A percentile compares a stretch with the other conserved stretches of the same genome.
Conservation (phyloP, 805 yeast genomes). For the Saccharomycopsis schoenii region DNA sequence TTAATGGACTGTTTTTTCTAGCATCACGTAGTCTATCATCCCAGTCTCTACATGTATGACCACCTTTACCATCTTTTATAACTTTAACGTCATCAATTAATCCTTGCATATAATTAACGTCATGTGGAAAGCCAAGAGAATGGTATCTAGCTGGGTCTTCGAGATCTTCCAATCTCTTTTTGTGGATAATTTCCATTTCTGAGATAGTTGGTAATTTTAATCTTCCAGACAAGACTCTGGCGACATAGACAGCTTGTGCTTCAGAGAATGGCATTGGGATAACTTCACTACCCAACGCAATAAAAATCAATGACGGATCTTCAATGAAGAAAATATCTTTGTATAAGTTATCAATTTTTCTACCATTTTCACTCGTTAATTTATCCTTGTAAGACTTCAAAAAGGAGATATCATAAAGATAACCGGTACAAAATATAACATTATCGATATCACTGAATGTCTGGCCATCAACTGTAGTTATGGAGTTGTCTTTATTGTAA, state of each 20-base stretch:
- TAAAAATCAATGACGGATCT: conserved; percentile 56
- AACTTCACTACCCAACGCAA: conserved; percentile 52
- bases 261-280: conserved; percentile 55
- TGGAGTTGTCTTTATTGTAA: conserved; percentile 19
- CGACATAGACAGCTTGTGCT: conserved; percentile 54
- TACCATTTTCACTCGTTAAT: conserved; percentile 28
- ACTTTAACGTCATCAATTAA: conserved; percentile 9
- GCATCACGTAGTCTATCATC: not conserved
- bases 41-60: not conserved
- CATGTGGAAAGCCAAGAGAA: conserved; percentile 12
- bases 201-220: conserved; percentile 34
- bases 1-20: not conserved
- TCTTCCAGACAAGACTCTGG: conserved; percentile 51
- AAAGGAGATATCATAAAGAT: conserved; percentile 53
- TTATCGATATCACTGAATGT: conserved; percentile 39
- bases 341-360: conserved; percentile 42
- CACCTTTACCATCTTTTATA: not conserved
- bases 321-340: conserved; percentile 48
- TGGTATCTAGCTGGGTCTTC: conserved; percentile 1
- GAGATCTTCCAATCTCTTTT: not conserved
- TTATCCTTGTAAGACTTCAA: not conserved
- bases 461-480: conserved; percentile 41
- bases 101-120: conserved; percentile 10
- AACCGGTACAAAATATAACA: conserved; percentile 68
- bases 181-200: not conserved